Conservation (phyloP, 176 grass and related monocot genomes). For the Alloteropsis semialata region DNA sequence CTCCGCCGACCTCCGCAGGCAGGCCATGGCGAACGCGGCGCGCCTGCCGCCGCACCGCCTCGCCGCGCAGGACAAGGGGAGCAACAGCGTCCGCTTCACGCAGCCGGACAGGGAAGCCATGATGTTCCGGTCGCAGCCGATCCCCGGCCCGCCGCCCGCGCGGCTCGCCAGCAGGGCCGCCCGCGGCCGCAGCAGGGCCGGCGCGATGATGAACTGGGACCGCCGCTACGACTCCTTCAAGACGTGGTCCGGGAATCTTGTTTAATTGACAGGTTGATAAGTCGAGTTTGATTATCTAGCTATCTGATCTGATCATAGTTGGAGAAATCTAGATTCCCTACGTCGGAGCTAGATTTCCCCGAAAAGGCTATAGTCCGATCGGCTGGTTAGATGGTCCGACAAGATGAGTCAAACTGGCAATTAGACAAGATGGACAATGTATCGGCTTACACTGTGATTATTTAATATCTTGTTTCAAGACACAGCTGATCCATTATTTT, state of each 20-base stretch:
- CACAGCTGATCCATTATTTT: no score
- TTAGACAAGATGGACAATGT: no score
- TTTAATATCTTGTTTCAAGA: no score
- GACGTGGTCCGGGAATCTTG: slow-evolving; percentile 82
- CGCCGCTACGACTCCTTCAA: slow-evolving; percentile 71
- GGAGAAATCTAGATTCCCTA: no score
- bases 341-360: no score
- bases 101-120: slow-evolving; percentile 19
- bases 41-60: neutral
- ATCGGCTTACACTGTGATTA: no score
- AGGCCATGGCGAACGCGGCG: slow-evolving; percentile 6
- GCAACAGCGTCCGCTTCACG: slow-evolving; percentile 15
- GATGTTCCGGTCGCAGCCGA: slow-evolving; percentile 73
- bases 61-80: neutral
- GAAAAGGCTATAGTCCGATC: no score
- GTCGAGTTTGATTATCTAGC: no score
- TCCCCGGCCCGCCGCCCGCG: neutral
- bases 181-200: neutral
- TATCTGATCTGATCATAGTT: no score
- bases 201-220: slow-evolving; percentile 34
- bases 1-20: neutral
- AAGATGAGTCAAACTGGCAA: no score
- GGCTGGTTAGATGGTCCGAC: no score
- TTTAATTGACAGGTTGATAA: no score
- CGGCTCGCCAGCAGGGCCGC: neutral